Conservation (phyloP, 495 filamentous ascomycete species). For the Cladorrhinum samala region DNA sequence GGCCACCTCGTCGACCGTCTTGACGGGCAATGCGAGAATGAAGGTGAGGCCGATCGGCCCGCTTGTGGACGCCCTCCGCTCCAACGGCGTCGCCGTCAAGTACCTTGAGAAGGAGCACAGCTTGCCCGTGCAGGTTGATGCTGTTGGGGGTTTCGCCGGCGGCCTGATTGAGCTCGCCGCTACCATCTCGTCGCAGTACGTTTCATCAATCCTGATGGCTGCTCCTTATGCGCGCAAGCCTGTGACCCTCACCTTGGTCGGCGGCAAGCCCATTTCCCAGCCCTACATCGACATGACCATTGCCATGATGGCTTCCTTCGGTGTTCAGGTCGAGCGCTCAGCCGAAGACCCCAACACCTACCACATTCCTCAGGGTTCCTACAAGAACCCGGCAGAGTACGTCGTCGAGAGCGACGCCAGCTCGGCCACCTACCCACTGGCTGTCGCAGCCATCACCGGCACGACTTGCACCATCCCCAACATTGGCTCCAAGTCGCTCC, state of each 20-base stretch:
- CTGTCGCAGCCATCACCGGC: constrained; percentile 89
- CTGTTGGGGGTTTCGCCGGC: constrained; percentile 80
- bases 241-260: constrained; percentile 81
- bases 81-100: constrained; percentile 75
- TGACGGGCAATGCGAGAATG: constrained; percentile 96
- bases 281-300: constrained; percentile 99
- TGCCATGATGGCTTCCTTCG: constrained; percentile 94
- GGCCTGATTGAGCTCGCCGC: constrained; percentile 88
- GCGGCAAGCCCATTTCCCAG: constrained; percentile 93
- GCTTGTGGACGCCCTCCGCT: constrained; percentile 83
- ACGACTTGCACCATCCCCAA: constrained; percentile 94
- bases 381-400: constrained; percentile 81
- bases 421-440: constrained; percentile 93
- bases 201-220: constrained; percentile 93
- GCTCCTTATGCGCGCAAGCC: constrained; percentile 93
- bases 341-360: constrained; percentile 76
- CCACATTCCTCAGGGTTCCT: constrained; percentile 80
- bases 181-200: constrained; percentile 94
- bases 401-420: constrained; percentile 95
- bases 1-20: constrained; percentile 57
- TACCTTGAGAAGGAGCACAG: constrained; percentile 77
- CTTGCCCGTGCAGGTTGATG: constrained; percentile 76
- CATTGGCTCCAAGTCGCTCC: constrained; percentile 84
- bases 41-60: constrained; percentile 90
- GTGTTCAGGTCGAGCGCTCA: constrained; percentile 62